These are phyloP conservation scores for Daldinia decipiens DNA, from an alignment of 495 filamentous ascomycete species.

Conservation along the genomic window DNA sequence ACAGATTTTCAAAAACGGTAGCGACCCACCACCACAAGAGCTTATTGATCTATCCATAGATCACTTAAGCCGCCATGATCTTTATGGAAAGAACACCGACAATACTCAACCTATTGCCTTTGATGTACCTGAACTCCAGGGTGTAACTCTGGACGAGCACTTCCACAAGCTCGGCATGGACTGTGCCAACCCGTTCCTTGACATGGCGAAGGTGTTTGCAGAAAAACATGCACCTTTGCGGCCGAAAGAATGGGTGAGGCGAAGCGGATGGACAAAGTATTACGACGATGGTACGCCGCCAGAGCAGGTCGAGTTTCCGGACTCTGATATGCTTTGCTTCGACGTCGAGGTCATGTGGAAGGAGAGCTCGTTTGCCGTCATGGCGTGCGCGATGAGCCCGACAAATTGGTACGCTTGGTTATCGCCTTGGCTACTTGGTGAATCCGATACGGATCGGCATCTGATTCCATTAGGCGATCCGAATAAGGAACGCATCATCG, in stretches of 20 bases:
- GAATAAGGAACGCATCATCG: conserved; percentile 73
- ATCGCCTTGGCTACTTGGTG: conserved; percentile 91
- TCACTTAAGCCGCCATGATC: conserved; percentile 85
- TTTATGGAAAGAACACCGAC: conserved; percentile 90
- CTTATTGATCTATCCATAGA: conserved; percentile 81
- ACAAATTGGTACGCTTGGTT: conserved; percentile 97
- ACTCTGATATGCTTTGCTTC: conserved; percentile 86
- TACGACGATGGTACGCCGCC: conserved; percentile 69
- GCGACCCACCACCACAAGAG: conserved; percentile 65
- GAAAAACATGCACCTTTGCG: conserved; percentile 71
- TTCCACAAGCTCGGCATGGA: conserved; percentile 92
- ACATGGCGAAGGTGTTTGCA: conserved; percentile 77
- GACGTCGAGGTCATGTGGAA: conserved; percentile 98
- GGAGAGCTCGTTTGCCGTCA: conserved; percentile 87
- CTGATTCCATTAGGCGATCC: conserved; percentile 87
- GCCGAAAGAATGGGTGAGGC: conserved; percentile 81
- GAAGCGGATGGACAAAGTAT: conserved; percentile 96
- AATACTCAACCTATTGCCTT: conserved; percentile 80
- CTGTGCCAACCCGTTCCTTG: conserved; percentile 86
- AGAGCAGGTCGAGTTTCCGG: conserved; percentile 77
- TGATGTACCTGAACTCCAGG: conserved; percentile 82
- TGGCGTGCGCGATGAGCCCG: conserved; percentile 91
- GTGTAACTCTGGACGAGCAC: conserved; percentile 88
- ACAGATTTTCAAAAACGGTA: conserved; percentile 75
- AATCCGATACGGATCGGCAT: conserved; percentile 79